Percentiles rank a stretch among this genome's conserved stretches.
Conservation (phyloP, 2,329 filamentous ascomycete species). For the Colletotrichum lini region DNA sequence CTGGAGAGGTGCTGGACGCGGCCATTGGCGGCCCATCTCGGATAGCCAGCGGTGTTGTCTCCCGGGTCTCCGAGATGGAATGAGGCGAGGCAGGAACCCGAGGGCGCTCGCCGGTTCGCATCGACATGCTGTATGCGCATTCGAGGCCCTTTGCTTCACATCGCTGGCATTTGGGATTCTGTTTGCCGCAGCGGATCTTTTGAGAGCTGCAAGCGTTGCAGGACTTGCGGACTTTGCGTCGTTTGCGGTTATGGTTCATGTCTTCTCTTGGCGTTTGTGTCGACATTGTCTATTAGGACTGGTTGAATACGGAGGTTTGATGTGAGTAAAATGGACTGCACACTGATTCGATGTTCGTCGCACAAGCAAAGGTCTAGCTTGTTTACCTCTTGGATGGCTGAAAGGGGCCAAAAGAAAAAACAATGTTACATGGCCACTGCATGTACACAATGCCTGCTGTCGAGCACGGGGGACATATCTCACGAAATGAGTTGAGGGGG, state of each 20-base stretch:
- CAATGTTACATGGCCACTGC: too few species aligned
- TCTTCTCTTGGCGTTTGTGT: slow-evolving; percentile 9
- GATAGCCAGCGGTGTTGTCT: neutral
- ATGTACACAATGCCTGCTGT: too few species aligned
- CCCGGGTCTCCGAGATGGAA: neutral
- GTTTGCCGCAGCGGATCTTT: slow-evolving; percentile 28
- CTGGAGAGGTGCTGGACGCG: neutral
- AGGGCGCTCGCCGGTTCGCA: slow-evolving; percentile 26
- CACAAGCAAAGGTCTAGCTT: too few species aligned
- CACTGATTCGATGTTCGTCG: neutral
- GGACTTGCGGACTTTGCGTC: slow-evolving; percentile 24
- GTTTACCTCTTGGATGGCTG: too few species aligned
- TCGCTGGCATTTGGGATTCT: slow-evolving; percentile 20
- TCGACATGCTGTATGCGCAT: slow-evolving; percentile 28
- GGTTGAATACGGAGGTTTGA: too few species aligned
- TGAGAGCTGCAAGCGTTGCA: slow-evolving; percentile 30
- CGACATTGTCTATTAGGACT: too few species aligned
- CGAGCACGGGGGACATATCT: too few species aligned
- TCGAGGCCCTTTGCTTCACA: slow-evolving; percentile 15
- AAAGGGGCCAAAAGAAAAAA: too few species aligned
- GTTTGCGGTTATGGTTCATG: slow-evolving; percentile 8
- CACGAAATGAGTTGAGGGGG: too few species aligned
- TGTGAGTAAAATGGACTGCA: neutral
- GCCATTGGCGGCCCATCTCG: neutral
- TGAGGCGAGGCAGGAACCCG: neutral